Evolutionary conservation across 371 early-diverging fungal genomes (phyloP).

Genomic region (Mucor racemosus): DNA sequence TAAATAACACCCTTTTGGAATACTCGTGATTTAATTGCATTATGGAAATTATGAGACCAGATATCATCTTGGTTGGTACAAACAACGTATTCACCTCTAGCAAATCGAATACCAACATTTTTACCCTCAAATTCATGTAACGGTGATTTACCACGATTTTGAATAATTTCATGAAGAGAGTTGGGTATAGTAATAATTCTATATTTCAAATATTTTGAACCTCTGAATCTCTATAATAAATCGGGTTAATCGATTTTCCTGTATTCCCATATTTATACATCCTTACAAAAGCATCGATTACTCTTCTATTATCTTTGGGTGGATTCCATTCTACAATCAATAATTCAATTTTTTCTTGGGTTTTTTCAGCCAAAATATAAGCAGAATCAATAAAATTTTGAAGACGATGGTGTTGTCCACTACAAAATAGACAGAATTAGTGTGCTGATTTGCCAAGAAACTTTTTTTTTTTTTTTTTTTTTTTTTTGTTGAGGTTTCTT

Average conservation of each 20-base stretch:
- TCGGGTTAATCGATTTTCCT: background rate
- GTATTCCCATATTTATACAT: background rate
- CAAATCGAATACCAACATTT: conserved; percentile 53
- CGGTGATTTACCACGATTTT: conserved; percentile 25
- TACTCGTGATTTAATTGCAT: conserved; percentile 43
- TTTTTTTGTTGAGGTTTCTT: background rate
- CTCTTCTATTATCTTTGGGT: conserved; percentile 29
- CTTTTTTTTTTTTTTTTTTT: background rate
- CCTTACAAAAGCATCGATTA: conserved; percentile 44
- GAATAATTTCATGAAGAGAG: conserved; percentile 36
- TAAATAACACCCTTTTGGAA: conserved; percentile 47
- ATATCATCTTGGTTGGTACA: conserved; percentile 55
- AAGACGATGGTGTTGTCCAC: conserved; percentile 42
- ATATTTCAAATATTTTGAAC: conserved; percentile 43
- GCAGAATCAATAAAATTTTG: conserved; percentile 55
- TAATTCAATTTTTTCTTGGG: conserved; percentile 41
- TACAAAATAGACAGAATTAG: background rate
- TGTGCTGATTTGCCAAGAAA: background rate
- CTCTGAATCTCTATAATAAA: conserved; percentile 33
- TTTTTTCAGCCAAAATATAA: conserved; percentile 43
- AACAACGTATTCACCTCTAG: conserved; percentile 49
- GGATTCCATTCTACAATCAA: conserved; percentile 56
- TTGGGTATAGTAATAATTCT: conserved; percentile 52
- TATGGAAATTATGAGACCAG: conserved; percentile 52
- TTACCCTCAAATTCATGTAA: conserved; percentile 51